A percentile compares a stretch with the other conserved stretches of the same genome.
phyloP scores from a whole-genome alignment of 352 stramenopile species.

The Hyaloperonospora brassicae region DNA sequence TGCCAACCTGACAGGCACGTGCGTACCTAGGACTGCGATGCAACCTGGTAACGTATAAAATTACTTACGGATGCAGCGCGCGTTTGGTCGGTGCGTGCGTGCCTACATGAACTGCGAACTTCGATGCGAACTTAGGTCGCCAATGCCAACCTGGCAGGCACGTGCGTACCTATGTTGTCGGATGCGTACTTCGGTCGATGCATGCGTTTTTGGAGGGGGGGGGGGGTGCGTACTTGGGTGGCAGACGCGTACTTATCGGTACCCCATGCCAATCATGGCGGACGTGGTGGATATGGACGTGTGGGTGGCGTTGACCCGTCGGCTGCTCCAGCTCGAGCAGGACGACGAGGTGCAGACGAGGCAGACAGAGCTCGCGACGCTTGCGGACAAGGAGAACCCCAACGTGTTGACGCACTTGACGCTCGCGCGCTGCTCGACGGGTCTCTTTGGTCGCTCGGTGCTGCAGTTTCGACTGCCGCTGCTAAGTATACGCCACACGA shows the following conservation, averaged over 20 bases:
- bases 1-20: no score
- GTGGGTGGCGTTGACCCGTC: constrained; percentile 42
- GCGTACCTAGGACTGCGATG: no score
- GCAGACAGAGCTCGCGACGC: not conserved
- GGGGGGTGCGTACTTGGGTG: not conserved
- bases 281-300: constrained; percentile 24
- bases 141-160: no score
- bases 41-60: no score
- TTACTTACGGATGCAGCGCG: no score
- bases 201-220: no score
- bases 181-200: no score
- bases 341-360: constrained; percentile 45
- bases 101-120: no score
- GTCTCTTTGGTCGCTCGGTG: constrained; percentile 61
- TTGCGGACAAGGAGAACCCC: constrained; percentile 53
- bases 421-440: constrained; percentile 37
- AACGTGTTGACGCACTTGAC: constrained; percentile 54
- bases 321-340: constrained; percentile 49
- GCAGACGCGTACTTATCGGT: not conserved
- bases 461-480: constrained; percentile 48
- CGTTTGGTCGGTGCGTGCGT: no score
- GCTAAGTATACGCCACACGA: constrained; percentile 32
- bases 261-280: constrained; percentile 15
- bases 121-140: no score
- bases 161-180: no score